Evolutionary conservation across 2,329 filamentous ascomycete species (phyloP).

Genomic region (Tolypocladium nubicola): DNA sequence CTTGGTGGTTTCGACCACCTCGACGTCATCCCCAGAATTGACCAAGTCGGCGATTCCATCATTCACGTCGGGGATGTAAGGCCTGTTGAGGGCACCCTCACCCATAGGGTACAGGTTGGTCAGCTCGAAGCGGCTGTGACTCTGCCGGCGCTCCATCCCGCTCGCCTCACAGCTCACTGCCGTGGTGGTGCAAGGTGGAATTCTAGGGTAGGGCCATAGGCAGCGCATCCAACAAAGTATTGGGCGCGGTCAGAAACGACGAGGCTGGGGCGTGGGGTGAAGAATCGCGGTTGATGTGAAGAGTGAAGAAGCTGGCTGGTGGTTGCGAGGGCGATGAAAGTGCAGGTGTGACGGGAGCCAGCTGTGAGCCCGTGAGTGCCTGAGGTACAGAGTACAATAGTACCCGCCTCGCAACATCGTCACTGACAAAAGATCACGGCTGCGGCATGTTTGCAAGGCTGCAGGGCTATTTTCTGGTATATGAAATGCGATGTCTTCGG

Average conservation of each 20-base stretch:
- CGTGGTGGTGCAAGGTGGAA: neutral
- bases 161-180: neutral
- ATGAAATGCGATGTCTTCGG: neutral
- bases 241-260: neutral
- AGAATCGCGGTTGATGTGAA: neutral
- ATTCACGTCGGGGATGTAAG: neutral
- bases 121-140: neutral
- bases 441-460: neutral
- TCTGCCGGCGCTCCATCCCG: neutral
- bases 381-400: neutral
- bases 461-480: neutral
- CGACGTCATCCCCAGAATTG: constrained; percentile 13
- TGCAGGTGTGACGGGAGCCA: neutral
- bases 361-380: neutral
- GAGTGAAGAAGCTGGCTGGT: neutral
- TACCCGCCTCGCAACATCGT: neutral
- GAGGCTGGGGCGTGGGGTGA: neutral
- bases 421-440: neutral
- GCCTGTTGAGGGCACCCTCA: neutral
- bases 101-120: neutral
- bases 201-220: neutral
- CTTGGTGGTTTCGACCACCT: constrained; percentile 26
- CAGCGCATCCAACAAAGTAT: neutral
- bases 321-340: neutral
- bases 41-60: constrained; percentile 13